Evolutionary conservation across 768 basidiomycete species (phyloP).

Genomic region (Tricholoma sp.): DNA sequence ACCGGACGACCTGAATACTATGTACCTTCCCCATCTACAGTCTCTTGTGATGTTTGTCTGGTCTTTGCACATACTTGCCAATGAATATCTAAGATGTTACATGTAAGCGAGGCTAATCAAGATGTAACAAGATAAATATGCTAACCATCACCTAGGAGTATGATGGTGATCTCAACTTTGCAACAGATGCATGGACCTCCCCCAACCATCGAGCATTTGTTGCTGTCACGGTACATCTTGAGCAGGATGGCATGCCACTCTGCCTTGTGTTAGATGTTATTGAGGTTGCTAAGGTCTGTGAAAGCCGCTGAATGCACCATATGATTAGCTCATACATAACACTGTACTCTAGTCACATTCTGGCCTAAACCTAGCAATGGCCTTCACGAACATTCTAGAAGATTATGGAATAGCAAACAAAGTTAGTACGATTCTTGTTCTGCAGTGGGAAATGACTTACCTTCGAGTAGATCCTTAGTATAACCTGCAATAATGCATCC

Average conservation of each 20-base stretch:
- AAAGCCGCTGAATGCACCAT: background rate
- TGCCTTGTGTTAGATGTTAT: constrained; percentile 5
- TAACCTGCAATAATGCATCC: background rate
- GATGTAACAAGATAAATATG: background rate
- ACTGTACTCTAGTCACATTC: constrained; percentile 1
- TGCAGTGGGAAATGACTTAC: background rate
- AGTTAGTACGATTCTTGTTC: background rate
- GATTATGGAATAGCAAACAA: constrained; percentile 4
- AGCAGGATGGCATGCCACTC: background rate
- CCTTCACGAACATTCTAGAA: constrained; percentile 5
- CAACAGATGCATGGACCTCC: constrained; percentile 7
- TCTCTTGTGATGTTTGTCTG: background rate
- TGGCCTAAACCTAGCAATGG: background rate
- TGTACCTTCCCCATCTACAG: background rate
- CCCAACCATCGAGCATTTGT: constrained; percentile 4
- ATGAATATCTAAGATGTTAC: constrained; percentile 20
- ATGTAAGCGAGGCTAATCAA: constrained; percentile 13
- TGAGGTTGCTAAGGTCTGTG: constrained; percentile 6
- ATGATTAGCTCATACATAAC: background rate
- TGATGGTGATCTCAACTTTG: constrained; percentile 24
- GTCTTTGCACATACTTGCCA: background rate
- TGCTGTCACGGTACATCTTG: constrained; percentile 2
- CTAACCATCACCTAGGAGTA: no score
- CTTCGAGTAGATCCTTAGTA: background rate
- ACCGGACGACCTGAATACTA: background rate